Evolutionary conservation across 2,329 filamentous ascomycete species (phyloP).

Genomic region (Grosmannia serpens): DNA sequence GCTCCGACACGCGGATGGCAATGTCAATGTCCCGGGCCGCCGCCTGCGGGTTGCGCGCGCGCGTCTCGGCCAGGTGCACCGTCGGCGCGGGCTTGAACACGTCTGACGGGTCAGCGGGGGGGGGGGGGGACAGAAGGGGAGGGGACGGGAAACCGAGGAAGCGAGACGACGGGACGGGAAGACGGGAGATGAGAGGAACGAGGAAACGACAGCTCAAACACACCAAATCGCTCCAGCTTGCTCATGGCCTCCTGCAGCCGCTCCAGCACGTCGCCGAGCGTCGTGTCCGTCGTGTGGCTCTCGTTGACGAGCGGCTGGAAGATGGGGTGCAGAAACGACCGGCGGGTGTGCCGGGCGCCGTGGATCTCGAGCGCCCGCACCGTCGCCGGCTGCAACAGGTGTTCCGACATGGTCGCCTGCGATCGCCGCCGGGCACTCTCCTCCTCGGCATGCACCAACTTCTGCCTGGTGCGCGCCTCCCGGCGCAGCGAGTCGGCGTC

Average conservation of each 20-base stretch:
- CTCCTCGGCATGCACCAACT: slow-evolving; percentile 4
- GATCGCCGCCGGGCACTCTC: slow-evolving; percentile 7
- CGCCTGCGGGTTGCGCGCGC: slow-evolving; percentile 54
- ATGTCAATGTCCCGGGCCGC: slow-evolving; percentile 72
- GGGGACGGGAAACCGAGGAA: neutral
- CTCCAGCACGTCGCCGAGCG: slow-evolving; percentile 65
- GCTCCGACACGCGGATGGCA: slow-evolving; percentile 66
- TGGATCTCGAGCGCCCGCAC: slow-evolving; percentile 78
- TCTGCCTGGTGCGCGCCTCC: slow-evolving; percentile 7
- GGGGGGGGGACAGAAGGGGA: neutral
- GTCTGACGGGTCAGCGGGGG: slow-evolving; percentile 35
- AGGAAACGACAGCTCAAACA: slow-evolving; percentile 13
- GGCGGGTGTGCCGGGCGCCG: slow-evolving; percentile 72
- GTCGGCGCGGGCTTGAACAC: slow-evolving; percentile 79
- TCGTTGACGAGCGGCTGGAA: slow-evolving; percentile 66
- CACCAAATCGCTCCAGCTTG: slow-evolving; percentile 74
- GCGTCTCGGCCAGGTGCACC: slow-evolving; percentile 69
- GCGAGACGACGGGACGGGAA: no score
- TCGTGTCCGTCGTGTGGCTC: slow-evolving; percentile 57
- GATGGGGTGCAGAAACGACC: slow-evolving; percentile 69
- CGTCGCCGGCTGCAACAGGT: slow-evolving; percentile 76
- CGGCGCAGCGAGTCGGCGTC: slow-evolving; percentile 7
- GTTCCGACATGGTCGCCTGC: slow-evolving; percentile 45
- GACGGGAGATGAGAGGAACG: slow-evolving; percentile 1
- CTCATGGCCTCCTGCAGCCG: slow-evolving; percentile 59